Conservation (phyloP, 306 rosid genomes). For the Cucurbita maxima region DNA sequence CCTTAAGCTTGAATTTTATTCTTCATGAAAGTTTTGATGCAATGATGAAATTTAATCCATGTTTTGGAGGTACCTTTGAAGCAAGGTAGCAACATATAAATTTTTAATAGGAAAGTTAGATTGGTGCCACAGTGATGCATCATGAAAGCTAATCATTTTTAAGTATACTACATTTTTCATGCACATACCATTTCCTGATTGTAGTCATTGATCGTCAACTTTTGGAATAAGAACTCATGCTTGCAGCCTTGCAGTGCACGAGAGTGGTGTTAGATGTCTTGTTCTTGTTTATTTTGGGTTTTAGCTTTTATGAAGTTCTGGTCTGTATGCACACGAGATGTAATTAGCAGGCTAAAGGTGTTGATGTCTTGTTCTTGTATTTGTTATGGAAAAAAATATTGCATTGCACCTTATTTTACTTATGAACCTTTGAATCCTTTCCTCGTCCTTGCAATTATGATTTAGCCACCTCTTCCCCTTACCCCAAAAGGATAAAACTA, state of each 20-base stretch:
- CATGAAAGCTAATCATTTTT: not conserved
- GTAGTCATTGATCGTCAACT: not conserved
- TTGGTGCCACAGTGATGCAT: not conserved
- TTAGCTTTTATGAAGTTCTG: not conserved
- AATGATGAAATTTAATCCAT: not conserved
- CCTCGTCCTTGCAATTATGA: not conserved
- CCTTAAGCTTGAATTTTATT: not conserved
- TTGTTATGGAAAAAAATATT: not conserved
- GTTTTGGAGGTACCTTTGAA: not conserved
- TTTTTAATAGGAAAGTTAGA: not conserved
- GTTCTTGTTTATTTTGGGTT: not conserved
- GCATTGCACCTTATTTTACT: not conserved
- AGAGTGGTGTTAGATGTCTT: not conserved
- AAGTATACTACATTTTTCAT: not conserved
- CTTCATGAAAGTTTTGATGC: not conserved
- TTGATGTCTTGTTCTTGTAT: too few species aligned
- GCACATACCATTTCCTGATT: not conserved
- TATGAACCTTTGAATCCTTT: not conserved
- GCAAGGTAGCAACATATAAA: not conserved
- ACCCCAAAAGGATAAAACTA: not conserved
- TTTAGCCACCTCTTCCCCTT: not conserved
- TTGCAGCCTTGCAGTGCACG: not conserved
- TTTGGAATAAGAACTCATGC: not conserved
- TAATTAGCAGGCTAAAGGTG: not conserved
- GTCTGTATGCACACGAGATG: not conserved